These are phyloP conservation scores for Wickerhamiella dianesei DNA, from an alignment of 805 yeast genomes.

Conservation along the genomic window DNA sequence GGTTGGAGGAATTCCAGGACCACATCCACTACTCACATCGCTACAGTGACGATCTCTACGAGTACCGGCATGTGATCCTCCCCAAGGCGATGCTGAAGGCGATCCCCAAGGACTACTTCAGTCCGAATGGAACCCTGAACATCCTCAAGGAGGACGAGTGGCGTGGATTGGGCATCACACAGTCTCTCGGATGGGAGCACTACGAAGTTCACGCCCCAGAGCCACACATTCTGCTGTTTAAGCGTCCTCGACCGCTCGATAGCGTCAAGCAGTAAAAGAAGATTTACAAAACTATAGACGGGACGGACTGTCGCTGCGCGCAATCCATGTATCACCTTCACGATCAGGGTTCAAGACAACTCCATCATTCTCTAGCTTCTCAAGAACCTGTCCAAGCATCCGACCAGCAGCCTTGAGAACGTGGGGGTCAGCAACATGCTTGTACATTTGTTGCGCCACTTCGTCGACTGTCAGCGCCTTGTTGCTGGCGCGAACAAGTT, in stretches of 20 bases:
- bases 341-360: slow-evolving; percentile 7
- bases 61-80: slow-evolving; percentile 91
- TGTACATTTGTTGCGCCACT: slow-evolving; percentile 21
- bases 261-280: not conserved
- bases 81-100: slow-evolving; percentile 92
- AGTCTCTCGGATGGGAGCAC: slow-evolving; percentile 94
- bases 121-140: slow-evolving; percentile 82
- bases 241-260: slow-evolving; percentile 24
- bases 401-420: slow-evolving; percentile 23
- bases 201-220: slow-evolving; percentile 98
- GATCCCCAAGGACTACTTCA: slow-evolving; percentile 88
- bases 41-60: slow-evolving; percentile 82
- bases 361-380: slow-evolving; percentile 20
- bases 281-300: not conserved
- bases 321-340: slow-evolving; percentile 3
- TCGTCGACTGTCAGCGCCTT: slow-evolving; percentile 10
- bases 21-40: slow-evolving; percentile 83
- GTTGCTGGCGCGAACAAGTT: slow-evolving; percentile 8
- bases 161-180: slow-evolving; percentile 97
- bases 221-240: slow-evolving; percentile 87
- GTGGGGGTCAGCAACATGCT: slow-evolving; percentile 15
- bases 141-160: slow-evolving; percentile 91
- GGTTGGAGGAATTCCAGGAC: slow-evolving; percentile 83
- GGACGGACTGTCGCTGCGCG: not conserved
- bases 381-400: slow-evolving; percentile 23